phyloP scores from a whole-genome alignment of 1,139 yeast genomes.

The Magnusiomyces ingens region DNA sequence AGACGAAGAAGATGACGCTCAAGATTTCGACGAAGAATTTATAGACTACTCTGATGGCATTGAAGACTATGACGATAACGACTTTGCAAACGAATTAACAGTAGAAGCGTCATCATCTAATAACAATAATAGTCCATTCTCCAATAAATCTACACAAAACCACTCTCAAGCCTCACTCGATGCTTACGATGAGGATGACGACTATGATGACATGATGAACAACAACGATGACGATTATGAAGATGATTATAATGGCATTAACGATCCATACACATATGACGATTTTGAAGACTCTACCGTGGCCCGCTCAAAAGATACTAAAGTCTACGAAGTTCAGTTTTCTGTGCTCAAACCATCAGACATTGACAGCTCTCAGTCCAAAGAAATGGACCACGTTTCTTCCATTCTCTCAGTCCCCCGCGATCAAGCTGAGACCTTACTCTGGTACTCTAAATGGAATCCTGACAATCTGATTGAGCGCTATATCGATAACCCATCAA shows the following conservation, averaged over 20 bases:
- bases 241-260: background rate
- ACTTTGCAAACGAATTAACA: no score
- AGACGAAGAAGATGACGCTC: constrained; percentile 15
- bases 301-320: constrained; percentile 13
- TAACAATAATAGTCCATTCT: no score
- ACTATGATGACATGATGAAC: constrained; percentile 19
- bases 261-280: background rate
- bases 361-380: constrained; percentile 25
- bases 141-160: no score
- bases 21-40: background rate
- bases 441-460: constrained; percentile 67
- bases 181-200: background rate
- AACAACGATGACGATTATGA: background rate
- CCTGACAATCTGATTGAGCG: constrained; percentile 62
- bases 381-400: constrained; percentile 28
- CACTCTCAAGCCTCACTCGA: background rate
- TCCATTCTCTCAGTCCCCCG: constrained; percentile 35
- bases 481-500: constrained; percentile 49
- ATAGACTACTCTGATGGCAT: background rate
- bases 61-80: no score
- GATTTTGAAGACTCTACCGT: constrained; percentile 1
- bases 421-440: constrained; percentile 44
- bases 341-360: constrained; percentile 27
- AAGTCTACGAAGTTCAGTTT: constrained; percentile 26
- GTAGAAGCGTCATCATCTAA: no score